phyloP scores from a whole-genome alignment of 257 asterid genomes.

The Petrea volubilis region DNA sequence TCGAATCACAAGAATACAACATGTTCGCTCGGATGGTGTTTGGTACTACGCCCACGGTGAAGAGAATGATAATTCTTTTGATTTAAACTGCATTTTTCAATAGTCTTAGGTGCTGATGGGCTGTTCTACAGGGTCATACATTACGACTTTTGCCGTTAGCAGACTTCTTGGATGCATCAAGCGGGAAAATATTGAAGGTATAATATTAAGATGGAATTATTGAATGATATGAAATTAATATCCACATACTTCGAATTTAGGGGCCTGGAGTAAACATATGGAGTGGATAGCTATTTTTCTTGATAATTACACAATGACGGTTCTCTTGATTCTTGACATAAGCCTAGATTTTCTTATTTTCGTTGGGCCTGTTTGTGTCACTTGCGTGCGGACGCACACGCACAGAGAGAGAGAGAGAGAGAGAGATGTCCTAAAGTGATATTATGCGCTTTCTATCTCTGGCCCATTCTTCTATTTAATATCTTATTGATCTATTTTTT shows the following conservation, averaged over 20 bases:
- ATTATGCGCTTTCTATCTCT: neutral
- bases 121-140: conserved; percentile 81
- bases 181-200: conserved; percentile 98
- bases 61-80: conserved; percentile 27
- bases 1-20: conserved; percentile 84
- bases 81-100: conserved; percentile 11
- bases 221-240: neutral
- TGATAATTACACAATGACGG: no score
- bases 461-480: neutral
- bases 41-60: conserved; percentile 98
- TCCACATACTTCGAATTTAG: neutral
- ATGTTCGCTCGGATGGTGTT: conserved; percentile 96
- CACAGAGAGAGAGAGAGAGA: no score
- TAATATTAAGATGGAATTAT: conserved; percentile 1
- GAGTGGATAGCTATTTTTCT: neutral
- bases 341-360: no score
- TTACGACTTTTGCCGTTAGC: conserved; percentile 87
- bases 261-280: neutral
- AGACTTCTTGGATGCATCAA: conserved; percentile 92
- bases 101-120: conserved; percentile 25
- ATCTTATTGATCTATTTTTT: neutral
- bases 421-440: neutral
- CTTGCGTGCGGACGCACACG: no score
- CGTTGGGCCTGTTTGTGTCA: no score
- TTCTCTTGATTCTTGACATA: no score